Percentiles rank a stretch among this genome's conserved stretches.
phyloP scores from a whole-genome alignment of 768 basidiomycete genomes.

The Bullera alba region DNA sequence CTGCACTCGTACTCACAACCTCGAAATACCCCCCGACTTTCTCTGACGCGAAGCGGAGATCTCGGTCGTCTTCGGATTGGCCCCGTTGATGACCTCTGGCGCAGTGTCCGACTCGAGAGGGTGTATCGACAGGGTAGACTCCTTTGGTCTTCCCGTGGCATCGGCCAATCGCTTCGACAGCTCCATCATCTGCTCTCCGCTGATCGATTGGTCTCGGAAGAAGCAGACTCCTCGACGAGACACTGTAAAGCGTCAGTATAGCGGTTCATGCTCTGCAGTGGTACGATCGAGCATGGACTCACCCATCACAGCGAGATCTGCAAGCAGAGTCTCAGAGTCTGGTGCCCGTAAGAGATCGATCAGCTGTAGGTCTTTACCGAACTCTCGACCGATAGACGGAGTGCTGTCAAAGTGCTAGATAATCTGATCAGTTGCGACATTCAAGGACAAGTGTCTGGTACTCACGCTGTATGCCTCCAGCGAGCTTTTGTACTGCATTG shows the following conservation, averaged over 20 bases:
- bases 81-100: slow-evolving; percentile 36
- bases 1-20: too few species aligned
- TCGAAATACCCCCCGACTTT: slow-evolving; percentile 17
- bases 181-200: slow-evolving; percentile 30
- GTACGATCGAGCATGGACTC: slow-evolving; percentile 2
- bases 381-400: slow-evolving; percentile 56
- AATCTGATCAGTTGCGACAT: background rate
- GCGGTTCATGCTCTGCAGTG: too few species aligned
- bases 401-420: slow-evolving; percentile 46
- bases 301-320: slow-evolving; percentile 54
- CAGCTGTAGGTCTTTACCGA: slow-evolving; percentile 51
- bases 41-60: slow-evolving; percentile 35
- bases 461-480: slow-evolving; percentile 29
- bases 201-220: slow-evolving; percentile 44
- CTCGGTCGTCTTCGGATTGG: slow-evolving; percentile 27
- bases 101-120: slow-evolving; percentile 38
- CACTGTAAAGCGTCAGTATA: too few species aligned
- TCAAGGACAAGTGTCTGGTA: background rate
- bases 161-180: slow-evolving; percentile 34
- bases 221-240: slow-evolving; percentile 45
- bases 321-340: slow-evolving; percentile 53
- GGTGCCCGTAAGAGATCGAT: slow-evolving; percentile 49
- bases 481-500: slow-evolving; percentile 24
- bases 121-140: slow-evolving; percentile 19
- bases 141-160: slow-evolving; percentile 37